phyloP scores from a whole-genome alignment of 139 green algal genomes.

The Chloropicon primus region DNA sequence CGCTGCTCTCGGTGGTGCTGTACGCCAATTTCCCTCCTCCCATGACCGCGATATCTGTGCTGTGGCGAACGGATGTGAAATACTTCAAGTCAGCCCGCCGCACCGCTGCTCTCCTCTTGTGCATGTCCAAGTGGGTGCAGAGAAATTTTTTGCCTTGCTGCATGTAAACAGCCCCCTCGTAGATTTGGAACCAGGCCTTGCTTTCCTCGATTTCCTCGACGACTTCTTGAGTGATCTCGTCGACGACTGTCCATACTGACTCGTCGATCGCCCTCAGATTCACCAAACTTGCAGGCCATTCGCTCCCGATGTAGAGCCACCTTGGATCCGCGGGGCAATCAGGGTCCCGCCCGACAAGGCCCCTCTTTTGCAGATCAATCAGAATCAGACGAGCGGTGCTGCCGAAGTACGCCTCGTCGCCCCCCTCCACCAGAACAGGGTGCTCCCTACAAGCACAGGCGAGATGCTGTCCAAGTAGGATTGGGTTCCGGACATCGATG shows the following conservation, averaged over 20 bases:
- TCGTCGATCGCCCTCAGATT: conserved; percentile 73
- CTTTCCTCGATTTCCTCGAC: conserved; percentile 74
- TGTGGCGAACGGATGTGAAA: conserved; percentile 53
- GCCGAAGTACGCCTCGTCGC: not conserved
- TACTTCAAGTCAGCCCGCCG: conserved; percentile 67
- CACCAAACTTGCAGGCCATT: conserved; percentile 22
- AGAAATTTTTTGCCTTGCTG: conserved; percentile 75
- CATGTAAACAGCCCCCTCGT: conserved; percentile 86
- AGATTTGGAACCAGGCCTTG: conserved; percentile 77
- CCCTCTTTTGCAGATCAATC: not conserved
- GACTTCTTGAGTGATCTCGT: conserved; percentile 37
- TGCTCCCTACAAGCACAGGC: conserved; percentile 62
- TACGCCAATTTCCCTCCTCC: conserved; percentile 40
- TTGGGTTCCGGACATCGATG: conserved; percentile 52
- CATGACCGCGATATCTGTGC: not conserved
- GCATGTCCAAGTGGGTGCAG: conserved; percentile 65
- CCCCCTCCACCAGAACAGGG: conserved; percentile 28
- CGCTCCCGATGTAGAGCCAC: not conserved
- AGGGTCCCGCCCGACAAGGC: not conserved
- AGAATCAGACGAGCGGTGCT: no score
- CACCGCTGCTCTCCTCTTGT: conserved; percentile 49
- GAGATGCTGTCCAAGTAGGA: conserved; percentile 63
- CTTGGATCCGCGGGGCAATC: not conserved
- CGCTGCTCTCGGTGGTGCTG: conserved; percentile 15
- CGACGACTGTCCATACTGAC: conserved; percentile 57